Base-by-base conservation (phyloP, 2,329 filamentous ascomycete species). In the Tolypocladium capitatum region DNA sequence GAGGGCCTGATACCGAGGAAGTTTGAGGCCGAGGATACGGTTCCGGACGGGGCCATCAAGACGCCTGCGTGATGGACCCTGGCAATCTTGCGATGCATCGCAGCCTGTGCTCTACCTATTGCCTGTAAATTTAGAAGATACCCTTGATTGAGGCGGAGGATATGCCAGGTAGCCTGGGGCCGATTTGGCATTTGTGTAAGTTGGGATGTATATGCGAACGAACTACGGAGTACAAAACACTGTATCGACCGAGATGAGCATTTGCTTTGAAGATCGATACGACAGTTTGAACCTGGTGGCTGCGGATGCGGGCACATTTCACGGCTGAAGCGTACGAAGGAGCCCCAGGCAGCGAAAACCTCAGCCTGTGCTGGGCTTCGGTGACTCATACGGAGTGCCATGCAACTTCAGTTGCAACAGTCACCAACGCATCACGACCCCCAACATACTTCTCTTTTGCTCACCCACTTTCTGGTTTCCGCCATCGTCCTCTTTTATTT, bases 1-100 rank as follows among this genome's bases (percentile, higher is more conserved):
- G 81, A 86, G 52, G 78, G 75, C 2, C 67, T 87, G 49, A 74
- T 82, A 31, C 77, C 78, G 14, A 66, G 68, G 49, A 75, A 72
- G 46, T 73, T 78, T 53, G 76, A 79, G 60, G 65, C 73, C 0
- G 71, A 70, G 40, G 58, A 65, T n/a, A 49, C 56, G 10, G 46
- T 60, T 5, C 54, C 62, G 2, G 63, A 67, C 11, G 69, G 66
- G 1, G 59, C 64, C 5, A 68, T 71, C 47, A 71, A 68, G 58
- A 64, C 66, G 32, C 64, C 62, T 16, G 66, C 66, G 13, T 70
- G 50, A 61, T 32, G 41, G 16, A 30, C 7, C 35, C n/a, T 45
- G 21, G 43, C 18, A n/a, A 5, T 11, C 7, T 28, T 28, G 24
- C 14, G 21, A 40, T 4, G 13, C 28, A 27, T n/a, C 27, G 32